Evolutionary conservation across 139 green algal species (phyloP).

Genomic region (Mesotaenium endlicherianum): DNA sequence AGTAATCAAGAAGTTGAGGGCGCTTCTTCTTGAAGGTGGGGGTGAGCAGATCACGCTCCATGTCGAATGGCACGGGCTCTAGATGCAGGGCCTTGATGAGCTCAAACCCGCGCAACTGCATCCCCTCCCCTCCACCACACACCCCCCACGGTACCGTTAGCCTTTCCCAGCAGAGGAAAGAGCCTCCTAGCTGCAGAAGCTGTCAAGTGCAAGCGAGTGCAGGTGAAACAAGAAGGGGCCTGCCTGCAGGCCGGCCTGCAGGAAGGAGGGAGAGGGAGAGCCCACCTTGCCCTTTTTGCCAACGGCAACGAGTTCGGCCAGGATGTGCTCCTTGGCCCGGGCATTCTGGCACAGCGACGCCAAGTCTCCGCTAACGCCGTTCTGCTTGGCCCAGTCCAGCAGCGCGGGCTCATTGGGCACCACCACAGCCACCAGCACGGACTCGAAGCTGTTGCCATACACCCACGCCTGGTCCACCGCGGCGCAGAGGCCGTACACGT

Average conservation of each 20-base stretch:
- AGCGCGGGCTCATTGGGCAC: slow-evolving; percentile 71
- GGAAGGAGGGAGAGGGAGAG: neutral
- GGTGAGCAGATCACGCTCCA: slow-evolving; percentile 83
- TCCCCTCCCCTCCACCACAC: neutral
- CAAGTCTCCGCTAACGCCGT: slow-evolving; percentile 34
- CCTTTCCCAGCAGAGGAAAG: no score
- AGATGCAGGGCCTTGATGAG: slow-evolving; percentile 66
- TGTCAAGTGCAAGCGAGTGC: no score
- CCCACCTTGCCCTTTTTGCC: slow-evolving; percentile 81
- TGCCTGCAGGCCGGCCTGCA: no score
- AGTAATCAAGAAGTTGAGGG: slow-evolving; percentile 55
- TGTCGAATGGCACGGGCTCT: slow-evolving; percentile 64
- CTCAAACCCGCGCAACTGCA: slow-evolving; percentile 55
- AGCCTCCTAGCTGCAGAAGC: no score
- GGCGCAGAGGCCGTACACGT: slow-evolving; percentile 77
- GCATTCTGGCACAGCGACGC: slow-evolving; percentile 30
- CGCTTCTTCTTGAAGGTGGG: slow-evolving; percentile 92
- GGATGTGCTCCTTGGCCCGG: slow-evolving; percentile 55
- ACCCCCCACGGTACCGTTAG: no score
- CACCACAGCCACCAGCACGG: slow-evolving; percentile 80
- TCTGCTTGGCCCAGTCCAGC: slow-evolving; percentile 61
- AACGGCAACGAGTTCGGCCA: slow-evolving; percentile 57
- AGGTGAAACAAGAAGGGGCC: no score
- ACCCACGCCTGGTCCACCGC: slow-evolving; percentile 85
- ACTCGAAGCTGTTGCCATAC: slow-evolving; percentile 92